These are phyloP conservation scores for Platismatia glauca DNA, from an alignment of 495 filamentous ascomycete genomes.

Conservation along the genomic window DNA sequence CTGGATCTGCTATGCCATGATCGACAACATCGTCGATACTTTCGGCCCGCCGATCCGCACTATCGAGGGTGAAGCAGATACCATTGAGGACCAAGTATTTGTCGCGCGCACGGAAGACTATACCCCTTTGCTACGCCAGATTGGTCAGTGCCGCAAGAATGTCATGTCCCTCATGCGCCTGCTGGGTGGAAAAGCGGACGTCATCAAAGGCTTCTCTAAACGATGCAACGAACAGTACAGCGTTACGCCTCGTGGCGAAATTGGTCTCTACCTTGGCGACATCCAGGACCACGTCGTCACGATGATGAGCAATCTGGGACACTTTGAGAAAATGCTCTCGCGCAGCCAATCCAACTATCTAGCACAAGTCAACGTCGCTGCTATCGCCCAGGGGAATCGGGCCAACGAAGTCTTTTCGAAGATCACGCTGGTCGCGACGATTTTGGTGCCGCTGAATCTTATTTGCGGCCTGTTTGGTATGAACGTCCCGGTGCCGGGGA, in stretches of 20 bases:
- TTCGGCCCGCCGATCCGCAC: conserved; percentile 83
- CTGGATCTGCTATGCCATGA: conserved; percentile 98
- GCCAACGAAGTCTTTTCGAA: conserved; percentile 83
- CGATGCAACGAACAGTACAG: conserved; percentile 95
- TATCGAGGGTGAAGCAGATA: conserved; percentile 80
- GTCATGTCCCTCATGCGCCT: conserved; percentile 90
- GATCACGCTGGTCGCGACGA: conserved; percentile 89
- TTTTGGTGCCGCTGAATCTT: conserved; percentile 93
- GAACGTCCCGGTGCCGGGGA: conserved; percentile 82
- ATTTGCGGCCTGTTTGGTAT: conserved; percentile 95
- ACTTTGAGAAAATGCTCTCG: conserved; percentile 96
- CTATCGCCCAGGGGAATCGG: conserved; percentile 67
- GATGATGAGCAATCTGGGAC: conserved; percentile 91
- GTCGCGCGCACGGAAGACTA: conserved; percentile 83
- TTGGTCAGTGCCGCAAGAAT: conserved; percentile 84
- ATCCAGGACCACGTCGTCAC: conserved; percentile 99
- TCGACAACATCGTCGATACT: conserved; percentile 95
- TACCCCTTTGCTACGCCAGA: conserved; percentile 71
- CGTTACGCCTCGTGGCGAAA: conserved; percentile 87
- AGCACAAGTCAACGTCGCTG: conserved; percentile 87
- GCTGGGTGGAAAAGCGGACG: conserved; percentile 91
- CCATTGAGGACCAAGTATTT: conserved; percentile 91
- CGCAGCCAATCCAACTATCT: conserved; percentile 95
- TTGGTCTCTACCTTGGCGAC: conserved; percentile 90
- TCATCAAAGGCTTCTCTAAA: conserved; percentile 94